phyloP scores from a whole-genome alignment of 352 stramenopile species.

The Phytophthora pseudosyringae region DNA sequence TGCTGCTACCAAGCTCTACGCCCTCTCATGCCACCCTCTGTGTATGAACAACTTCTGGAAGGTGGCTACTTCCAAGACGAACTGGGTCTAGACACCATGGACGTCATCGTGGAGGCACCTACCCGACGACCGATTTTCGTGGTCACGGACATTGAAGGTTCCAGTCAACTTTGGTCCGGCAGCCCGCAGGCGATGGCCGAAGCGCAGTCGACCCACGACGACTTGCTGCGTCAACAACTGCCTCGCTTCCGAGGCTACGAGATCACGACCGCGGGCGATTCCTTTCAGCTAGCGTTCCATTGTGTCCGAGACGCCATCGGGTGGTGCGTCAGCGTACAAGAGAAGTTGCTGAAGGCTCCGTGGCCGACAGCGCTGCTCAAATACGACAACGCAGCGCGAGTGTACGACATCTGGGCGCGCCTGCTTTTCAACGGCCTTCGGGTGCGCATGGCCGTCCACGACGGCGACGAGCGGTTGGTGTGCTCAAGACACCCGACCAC shows the following conservation, averaged over 20 bases:
- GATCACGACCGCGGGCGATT: slow-evolving; percentile 79
- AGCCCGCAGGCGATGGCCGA: slow-evolving; percentile 59
- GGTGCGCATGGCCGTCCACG: slow-evolving; percentile 83
- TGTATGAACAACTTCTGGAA: slow-evolving; percentile 73
- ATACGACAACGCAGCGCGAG: slow-evolving; percentile 42
- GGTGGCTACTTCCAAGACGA: slow-evolving; percentile 63
- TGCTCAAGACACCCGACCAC: slow-evolving; percentile 75
- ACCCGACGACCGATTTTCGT: slow-evolving; percentile 70
- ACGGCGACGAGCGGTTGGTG: slow-evolving; percentile 67
- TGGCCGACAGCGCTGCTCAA: slow-evolving; percentile 64
- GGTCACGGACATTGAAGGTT: slow-evolving; percentile 85
- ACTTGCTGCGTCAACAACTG: slow-evolving; percentile 64
- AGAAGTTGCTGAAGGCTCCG: slow-evolving; percentile 62
- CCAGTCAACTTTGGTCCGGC: slow-evolving; percentile 67
- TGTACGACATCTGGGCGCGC: slow-evolving; percentile 64
- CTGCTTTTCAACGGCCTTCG: slow-evolving; percentile 74
- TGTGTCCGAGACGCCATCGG: slow-evolving; percentile 63
- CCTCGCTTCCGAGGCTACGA: slow-evolving; percentile 73
- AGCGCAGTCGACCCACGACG: slow-evolving; percentile 77
- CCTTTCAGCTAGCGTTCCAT: slow-evolving; percentile 86
- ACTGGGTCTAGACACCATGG: slow-evolving; percentile 31
- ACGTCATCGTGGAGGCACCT: slow-evolving; percentile 54
- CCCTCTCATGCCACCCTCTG: slow-evolving; percentile 60
- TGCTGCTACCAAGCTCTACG: slow-evolving; percentile 70
- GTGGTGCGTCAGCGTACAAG: slow-evolving; percentile 71